Percentiles rank a stretch among this genome's conserved stretches.
phyloP scores from a whole-genome alignment of 192 early-diverging fungal species.

The Dispira parvispora region DNA sequence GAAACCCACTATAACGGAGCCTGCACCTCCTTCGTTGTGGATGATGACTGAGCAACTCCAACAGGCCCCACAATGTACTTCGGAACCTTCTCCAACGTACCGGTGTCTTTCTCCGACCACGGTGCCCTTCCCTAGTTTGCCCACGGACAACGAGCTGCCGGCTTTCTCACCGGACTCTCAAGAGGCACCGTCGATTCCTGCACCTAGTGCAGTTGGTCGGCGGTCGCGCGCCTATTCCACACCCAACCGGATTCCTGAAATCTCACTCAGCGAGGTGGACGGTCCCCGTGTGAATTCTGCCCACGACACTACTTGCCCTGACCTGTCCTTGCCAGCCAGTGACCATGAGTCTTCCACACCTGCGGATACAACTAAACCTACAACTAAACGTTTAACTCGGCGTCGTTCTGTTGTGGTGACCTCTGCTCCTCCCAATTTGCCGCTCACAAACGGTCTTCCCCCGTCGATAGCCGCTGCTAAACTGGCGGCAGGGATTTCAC shows the following conservation, averaged over 20 bases:
- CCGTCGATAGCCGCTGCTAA: too few relatives aligned
- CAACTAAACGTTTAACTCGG: too few relatives aligned
- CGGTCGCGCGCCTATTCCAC: neutral
- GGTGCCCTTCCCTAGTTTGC: neutral
- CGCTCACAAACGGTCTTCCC: too few relatives aligned
- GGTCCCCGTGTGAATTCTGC: neutral
- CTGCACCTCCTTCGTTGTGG: neutral
- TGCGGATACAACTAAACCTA: too few relatives aligned
- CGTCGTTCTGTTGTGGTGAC: too few relatives aligned
- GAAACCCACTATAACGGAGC: neutral
- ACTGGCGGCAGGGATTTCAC: too few relatives aligned
- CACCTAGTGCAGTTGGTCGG: neutral
- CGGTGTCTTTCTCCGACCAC: constrained; percentile 5
- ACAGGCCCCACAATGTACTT: neutral
- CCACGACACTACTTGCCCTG: neutral
- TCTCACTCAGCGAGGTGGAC: neutral
- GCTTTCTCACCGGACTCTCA: neutral
- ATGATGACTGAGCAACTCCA: neutral
- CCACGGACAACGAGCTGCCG: neutral
- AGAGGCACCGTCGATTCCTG: neutral
- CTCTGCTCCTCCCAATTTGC: too few relatives aligned
- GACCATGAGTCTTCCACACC: too few relatives aligned
- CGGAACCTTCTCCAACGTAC: neutral
- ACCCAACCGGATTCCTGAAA: neutral
- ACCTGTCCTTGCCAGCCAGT: too few relatives aligned